Evolutionary conservation across 768 basidiomycete genomes (phyloP).

Genomic region (Leccinum broughii): DNA sequence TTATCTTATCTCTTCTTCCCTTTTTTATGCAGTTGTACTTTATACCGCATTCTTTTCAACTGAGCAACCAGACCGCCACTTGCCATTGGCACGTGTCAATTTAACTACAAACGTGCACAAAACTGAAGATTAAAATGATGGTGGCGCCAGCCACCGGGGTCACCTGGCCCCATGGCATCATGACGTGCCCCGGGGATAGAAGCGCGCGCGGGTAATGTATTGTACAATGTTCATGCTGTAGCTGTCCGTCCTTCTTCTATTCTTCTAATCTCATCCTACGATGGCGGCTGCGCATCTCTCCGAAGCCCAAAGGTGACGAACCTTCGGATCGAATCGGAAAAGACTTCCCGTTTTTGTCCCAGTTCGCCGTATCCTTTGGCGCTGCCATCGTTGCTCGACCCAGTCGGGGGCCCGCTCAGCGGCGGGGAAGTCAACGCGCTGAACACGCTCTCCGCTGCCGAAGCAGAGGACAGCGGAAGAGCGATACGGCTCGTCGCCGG

Average conservation of each 20-base stretch:
- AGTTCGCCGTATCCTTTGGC: slow-evolving; percentile 41
- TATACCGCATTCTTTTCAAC: slow-evolving; percentile 15
- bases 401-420: slow-evolving; percentile 60
- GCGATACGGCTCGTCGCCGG: slow-evolving; percentile 65
- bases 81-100: slow-evolving; percentile 1
- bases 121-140: slow-evolving; percentile 5
- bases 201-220: neutral
- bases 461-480: slow-evolving; percentile 42
- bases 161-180: neutral
- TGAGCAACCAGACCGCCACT: neutral
- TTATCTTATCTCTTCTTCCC: neutral
- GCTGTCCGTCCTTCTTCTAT: slow-evolving; percentile 9
- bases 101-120: neutral
- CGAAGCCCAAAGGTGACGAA: slow-evolving; percentile 89
- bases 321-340: slow-evolving; percentile 76
- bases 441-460: slow-evolving; percentile 55
- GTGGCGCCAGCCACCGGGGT: slow-evolving; percentile 4
- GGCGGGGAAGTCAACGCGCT: slow-evolving; percentile 60
- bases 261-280: neutral
- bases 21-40: slow-evolving; percentile 18
- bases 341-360: slow-evolving; percentile 68
- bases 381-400: slow-evolving; percentile 48
- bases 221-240: neutral
- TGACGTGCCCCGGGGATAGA: neutral
- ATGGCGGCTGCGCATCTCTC: slow-evolving; percentile 53